These are phyloP conservation scores for Citrus unshiu DNA, from an alignment of 345 rosid genomes.

Conservation along the genomic window DNA sequence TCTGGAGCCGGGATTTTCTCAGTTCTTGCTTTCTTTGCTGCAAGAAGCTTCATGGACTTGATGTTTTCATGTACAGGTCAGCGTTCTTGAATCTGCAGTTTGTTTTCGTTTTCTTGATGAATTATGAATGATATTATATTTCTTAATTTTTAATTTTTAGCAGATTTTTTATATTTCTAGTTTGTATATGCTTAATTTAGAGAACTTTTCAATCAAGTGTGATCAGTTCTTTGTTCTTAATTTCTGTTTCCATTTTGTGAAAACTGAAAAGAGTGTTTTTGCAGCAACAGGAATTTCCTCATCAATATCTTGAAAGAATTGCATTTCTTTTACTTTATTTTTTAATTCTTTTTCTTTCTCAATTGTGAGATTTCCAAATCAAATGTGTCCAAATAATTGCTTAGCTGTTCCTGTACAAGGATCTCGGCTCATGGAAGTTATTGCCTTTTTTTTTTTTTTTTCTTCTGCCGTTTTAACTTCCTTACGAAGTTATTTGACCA, in stretches of 20 bases:
- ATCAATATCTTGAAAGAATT: not conserved
- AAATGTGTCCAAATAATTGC: not conserved
- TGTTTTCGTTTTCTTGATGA: not conserved
- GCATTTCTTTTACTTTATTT: not conserved
- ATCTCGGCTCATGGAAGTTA: not conserved
- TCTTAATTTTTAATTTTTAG: not conserved
- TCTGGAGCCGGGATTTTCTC: constrained; percentile 26
- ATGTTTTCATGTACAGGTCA: constrained; percentile 39
- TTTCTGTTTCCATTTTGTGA: not conserved
- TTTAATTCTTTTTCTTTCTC: not conserved
- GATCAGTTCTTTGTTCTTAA: not conserved
- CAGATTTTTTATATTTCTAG: not conserved
- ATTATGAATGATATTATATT: not conserved
- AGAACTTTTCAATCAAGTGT: not conserved
- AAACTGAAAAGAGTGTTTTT: not conserved
- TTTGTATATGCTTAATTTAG: not conserved
- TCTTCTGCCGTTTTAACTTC: not conserved
- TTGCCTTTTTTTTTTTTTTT: no score
- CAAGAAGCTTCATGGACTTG: constrained; percentile 32
- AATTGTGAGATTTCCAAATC: not conserved
- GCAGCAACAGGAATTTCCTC: not conserved
- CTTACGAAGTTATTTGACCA: not conserved
- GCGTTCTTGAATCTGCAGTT: not conserved
- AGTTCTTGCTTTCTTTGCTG: constrained; percentile 31
- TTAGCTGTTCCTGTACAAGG: not conserved